A percentile compares a stretch with the other conserved stretches of the same genome.
These are phyloP conservation scores for Nectriaceae sp. DNA, from an alignment of 2,329 filamentous ascomycete species.

Conservation along the genomic window DNA sequence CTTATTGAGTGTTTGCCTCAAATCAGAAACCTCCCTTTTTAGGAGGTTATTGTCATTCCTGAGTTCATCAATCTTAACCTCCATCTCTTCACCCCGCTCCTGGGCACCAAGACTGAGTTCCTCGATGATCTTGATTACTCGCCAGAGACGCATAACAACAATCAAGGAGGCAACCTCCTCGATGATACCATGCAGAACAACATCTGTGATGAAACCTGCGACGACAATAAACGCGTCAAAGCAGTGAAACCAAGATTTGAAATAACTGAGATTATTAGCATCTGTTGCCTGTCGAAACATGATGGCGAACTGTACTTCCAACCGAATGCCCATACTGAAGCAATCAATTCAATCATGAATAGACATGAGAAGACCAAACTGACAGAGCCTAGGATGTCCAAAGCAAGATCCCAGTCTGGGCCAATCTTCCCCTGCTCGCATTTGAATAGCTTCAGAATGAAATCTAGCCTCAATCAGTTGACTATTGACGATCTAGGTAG, in stretches of 20 bases:
- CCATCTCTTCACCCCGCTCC: constrained; percentile 62
- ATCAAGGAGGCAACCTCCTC: constrained; percentile 69
- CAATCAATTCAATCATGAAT: constrained; percentile 64
- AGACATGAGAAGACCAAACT: constrained; percentile 62
- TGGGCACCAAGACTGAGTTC: constrained; percentile 65
- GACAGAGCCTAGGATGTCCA: constrained; percentile 30
- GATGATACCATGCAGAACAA: constrained; percentile 58
- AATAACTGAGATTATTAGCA: constrained; percentile 46
- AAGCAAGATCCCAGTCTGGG: constrained; percentile 9
- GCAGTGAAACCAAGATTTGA: constrained; percentile 59
- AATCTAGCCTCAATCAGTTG: constrained; percentile 4
- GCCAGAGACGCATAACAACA: constrained; percentile 66
- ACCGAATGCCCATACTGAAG: constrained; percentile 64
- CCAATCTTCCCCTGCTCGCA: constrained; percentile 12
- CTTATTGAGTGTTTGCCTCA: background rate
- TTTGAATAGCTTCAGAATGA: constrained; percentile 12
- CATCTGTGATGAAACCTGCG: constrained; percentile 61
- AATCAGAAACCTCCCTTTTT: constrained; percentile 1
- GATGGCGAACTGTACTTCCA: constrained; percentile 44
- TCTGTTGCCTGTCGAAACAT: background rate
- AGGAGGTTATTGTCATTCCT: constrained; percentile 45
- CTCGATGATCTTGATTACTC: constrained; percentile 71
- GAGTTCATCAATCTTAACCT: constrained; percentile 52
- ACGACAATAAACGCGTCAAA: constrained; percentile 67
- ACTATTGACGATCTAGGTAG: no score